phyloP scores from a whole-genome alignment of 225 moss, liverwort and hornwort species.

The Polytrichum commune region DNA sequence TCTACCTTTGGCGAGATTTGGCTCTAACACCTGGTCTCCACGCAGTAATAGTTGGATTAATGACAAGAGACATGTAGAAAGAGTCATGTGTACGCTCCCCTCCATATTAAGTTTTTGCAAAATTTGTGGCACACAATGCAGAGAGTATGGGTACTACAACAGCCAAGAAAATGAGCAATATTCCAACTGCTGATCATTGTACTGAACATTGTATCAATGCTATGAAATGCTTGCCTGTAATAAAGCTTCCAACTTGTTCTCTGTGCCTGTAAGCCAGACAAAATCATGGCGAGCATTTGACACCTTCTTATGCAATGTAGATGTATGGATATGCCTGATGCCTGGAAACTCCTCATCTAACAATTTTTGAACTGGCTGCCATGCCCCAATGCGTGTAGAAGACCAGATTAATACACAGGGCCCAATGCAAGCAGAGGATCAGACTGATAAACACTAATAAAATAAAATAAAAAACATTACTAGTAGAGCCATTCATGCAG shows the following conservation, averaged over 20 bases:
- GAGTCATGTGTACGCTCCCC: too few species aligned
- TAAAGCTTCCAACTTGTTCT: conserved; percentile 91
- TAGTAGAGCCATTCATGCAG: not conserved
- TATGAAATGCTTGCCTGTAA: conserved; percentile 52
- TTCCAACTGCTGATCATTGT: too few species aligned
- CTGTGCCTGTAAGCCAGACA: conserved; percentile 74
- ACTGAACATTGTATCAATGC: too few species aligned
- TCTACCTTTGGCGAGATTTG: conserved; percentile 83
- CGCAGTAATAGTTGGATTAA: not conserved
- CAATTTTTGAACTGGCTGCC: conserved; percentile 81
- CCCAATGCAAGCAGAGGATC: too few species aligned
- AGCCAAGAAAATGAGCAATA: too few species aligned
- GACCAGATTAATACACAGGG: too few species aligned
- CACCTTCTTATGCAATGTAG: conserved; percentile 95
- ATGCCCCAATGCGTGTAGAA: not conserved
- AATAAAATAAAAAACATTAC: not conserved
- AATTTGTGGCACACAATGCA: too few species aligned
- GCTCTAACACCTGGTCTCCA: conserved; percentile 75
- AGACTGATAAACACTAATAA: not conserved
- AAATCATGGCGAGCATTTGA: conserved; percentile 93
- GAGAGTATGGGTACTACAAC: too few species aligned
- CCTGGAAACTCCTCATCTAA: conserved; percentile 98
- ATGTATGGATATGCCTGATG: conserved; percentile 87
- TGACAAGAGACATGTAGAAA: too few species aligned
- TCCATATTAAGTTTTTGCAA: too few species aligned